Percentiles rank a stretch among this genome's conserved stretches.
These are phyloP conservation scores for Cladophialophora immunda DNA, from an alignment of 2,329 filamentous ascomycete genomes.

Conservation along the genomic window DNA sequence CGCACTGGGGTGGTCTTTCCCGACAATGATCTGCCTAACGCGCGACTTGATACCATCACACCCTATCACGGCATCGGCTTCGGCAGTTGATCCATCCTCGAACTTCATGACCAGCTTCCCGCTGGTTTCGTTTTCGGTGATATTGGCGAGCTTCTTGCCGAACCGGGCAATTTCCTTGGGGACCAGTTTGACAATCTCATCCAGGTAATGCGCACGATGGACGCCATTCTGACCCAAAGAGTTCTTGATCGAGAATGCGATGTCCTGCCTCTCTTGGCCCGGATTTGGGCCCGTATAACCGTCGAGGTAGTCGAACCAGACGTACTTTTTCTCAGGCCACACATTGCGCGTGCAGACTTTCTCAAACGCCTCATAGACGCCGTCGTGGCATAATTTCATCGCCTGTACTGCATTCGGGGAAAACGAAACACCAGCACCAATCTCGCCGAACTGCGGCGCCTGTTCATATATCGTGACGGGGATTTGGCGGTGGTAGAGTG, in stretches of 20 bases:
- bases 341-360: constrained; percentile 44
- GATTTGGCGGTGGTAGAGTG: constrained; percentile 39
- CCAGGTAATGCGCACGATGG: constrained; percentile 60
- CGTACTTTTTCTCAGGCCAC: constrained; percentile 46
- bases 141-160: constrained; percentile 48
- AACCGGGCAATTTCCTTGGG: constrained; percentile 54
- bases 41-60: constrained; percentile 72
- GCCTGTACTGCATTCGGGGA: constrained; percentile 59
- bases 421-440: constrained; percentile 61
- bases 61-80: constrained; percentile 58
- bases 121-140: constrained; percentile 23
- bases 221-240: constrained; percentile 44
- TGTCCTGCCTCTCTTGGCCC: constrained; percentile 47
- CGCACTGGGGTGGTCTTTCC: constrained; percentile 54
- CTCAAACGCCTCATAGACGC: constrained; percentile 52
- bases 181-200: constrained; percentile 58
- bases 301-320: constrained; percentile 55
- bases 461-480: constrained; percentile 55
- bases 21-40: constrained; percentile 62
- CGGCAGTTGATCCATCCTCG: constrained; percentile 52
- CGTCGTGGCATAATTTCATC: constrained; percentile 56
- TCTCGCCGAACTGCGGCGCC: constrained; percentile 59
- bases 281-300: constrained; percentile 42
- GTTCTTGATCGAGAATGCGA: constrained; percentile 51
- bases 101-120: constrained; percentile 52